Conservation (phyloP, 495 filamentous ascomycete species). For the Penicillium parvum region DNA sequence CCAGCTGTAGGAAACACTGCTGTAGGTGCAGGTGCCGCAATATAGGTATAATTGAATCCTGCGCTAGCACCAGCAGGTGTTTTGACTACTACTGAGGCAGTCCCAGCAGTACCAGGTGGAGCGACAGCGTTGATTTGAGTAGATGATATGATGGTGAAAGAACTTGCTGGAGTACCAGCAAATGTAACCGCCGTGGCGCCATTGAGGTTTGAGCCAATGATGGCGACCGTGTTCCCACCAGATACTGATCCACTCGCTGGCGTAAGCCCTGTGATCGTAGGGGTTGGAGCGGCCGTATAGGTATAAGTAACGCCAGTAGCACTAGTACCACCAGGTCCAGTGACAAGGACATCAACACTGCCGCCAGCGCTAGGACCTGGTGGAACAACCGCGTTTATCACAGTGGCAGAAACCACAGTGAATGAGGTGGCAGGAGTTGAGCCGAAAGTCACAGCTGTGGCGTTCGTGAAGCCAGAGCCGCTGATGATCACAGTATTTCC, state of each 20-base stretch:
- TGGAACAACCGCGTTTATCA: background rate
- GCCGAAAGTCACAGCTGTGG: background rate
- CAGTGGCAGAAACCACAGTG: background rate
- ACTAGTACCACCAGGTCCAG: background rate
- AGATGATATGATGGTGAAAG: background rate
- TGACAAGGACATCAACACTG: background rate
- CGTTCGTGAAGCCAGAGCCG: background rate
- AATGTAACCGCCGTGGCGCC: background rate
- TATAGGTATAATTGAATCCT: background rate
- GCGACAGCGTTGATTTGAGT: background rate
- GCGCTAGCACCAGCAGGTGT: background rate
- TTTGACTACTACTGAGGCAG: background rate
- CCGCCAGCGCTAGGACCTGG: background rate
- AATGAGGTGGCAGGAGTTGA: constrained; percentile 1
- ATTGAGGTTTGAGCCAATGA: background rate
- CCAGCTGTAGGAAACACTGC: background rate
- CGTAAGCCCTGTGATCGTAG: background rate
- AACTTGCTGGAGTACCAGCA: background rate
- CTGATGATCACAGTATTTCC: background rate
- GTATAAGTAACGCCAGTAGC: background rate
- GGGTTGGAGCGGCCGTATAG: background rate
- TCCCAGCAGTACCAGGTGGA: constrained; percentile 1
- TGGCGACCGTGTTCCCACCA: background rate
- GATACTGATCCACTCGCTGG: background rate
- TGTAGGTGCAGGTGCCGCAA: background rate